These are phyloP conservation scores for Chamaecrista fasciculata DNA, from an alignment of 306 rosid genomes.

Conservation along the genomic window DNA sequence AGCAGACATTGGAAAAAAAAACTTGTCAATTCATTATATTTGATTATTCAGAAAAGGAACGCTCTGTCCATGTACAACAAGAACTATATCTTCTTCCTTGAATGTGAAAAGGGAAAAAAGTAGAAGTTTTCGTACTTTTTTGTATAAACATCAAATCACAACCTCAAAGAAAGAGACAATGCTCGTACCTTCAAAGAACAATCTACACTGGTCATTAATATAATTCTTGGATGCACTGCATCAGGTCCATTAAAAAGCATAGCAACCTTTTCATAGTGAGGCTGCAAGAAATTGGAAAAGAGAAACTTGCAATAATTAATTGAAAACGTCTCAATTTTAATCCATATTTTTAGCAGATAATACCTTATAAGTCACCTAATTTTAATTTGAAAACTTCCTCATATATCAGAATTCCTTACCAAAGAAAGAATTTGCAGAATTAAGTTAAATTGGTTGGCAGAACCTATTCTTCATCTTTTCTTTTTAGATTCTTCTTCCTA, in stretches of 20 bases:
- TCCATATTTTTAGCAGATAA: constrained; percentile 11
- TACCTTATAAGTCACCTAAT: constrained; percentile 98
- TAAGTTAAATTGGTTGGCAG: background rate
- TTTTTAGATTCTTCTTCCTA: background rate
- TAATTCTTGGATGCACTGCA: constrained; percentile 89
- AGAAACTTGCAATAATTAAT: background rate
- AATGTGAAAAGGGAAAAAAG: too few relatives aligned
- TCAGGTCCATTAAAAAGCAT: constrained; percentile 93
- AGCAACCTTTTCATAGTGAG: constrained; percentile 92
- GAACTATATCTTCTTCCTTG: too few relatives aligned
- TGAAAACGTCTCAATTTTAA: background rate
- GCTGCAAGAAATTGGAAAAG: constrained; percentile 48
- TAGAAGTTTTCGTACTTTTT: background rate
- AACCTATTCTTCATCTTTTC: background rate
- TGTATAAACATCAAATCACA: constrained; percentile 9
- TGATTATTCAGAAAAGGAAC: too few relatives aligned
- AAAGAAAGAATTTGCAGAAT: constrained; percentile 5
- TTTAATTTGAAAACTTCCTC: too few relatives aligned
- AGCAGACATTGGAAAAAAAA: too few relatives aligned
- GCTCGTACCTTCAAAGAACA: constrained; percentile 76
- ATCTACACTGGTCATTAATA: constrained; percentile 91
- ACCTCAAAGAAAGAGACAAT: constrained; percentile 10
- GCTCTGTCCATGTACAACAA: too few relatives aligned
- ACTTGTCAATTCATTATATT: too few relatives aligned
- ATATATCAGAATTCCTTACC: background rate